phyloP scores from a whole-genome alignment of 1,284 basidiomycete species.

The Cryptococcus neoformans region DNA sequence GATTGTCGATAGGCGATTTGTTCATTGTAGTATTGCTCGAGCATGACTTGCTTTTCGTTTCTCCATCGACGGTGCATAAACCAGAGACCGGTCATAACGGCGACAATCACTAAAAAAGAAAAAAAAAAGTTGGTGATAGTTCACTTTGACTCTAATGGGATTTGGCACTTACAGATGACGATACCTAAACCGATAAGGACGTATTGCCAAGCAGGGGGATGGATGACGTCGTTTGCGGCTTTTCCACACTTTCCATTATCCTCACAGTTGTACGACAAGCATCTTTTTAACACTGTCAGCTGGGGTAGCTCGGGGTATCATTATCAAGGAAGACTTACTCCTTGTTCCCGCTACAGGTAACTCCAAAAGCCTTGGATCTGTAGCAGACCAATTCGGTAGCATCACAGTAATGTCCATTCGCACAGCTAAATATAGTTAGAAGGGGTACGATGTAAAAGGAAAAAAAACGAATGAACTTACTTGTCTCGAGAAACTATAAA shows the following conservation, averaged over 20 bases:
- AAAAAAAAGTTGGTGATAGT: too few relatives aligned
- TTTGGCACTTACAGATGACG: slow-evolving; percentile 57
- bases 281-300: slow-evolving; percentile 52
- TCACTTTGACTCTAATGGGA: too few relatives aligned
- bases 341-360: slow-evolving; percentile 69
- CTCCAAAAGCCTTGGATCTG: slow-evolving; percentile 58
- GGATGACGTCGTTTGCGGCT: slow-evolving; percentile 60
- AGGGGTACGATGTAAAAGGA: neutral
- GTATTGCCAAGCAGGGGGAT: slow-evolving; percentile 68
- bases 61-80: slow-evolving; percentile 67
- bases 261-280: slow-evolving; percentile 70
- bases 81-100: slow-evolving; percentile 64
- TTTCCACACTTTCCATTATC: slow-evolving; percentile 59
- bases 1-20: slow-evolving; percentile 56
- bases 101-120: slow-evolving; percentile 60
- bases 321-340: slow-evolving; percentile 55
- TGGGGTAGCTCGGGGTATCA: neutral
- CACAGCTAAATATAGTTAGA: slow-evolving; percentile 30
- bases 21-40: slow-evolving; percentile 81
- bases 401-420: slow-evolving; percentile 68
- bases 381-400: slow-evolving; percentile 60
- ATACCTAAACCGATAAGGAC: slow-evolving; percentile 68
- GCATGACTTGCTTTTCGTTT: slow-evolving; percentile 70
- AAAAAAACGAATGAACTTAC: slow-evolving; percentile 20
- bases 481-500: slow-evolving; percentile 73